Conservation (phyloP, 768 basidiomycete genomes). For the Termitomyces sp. region DNA sequence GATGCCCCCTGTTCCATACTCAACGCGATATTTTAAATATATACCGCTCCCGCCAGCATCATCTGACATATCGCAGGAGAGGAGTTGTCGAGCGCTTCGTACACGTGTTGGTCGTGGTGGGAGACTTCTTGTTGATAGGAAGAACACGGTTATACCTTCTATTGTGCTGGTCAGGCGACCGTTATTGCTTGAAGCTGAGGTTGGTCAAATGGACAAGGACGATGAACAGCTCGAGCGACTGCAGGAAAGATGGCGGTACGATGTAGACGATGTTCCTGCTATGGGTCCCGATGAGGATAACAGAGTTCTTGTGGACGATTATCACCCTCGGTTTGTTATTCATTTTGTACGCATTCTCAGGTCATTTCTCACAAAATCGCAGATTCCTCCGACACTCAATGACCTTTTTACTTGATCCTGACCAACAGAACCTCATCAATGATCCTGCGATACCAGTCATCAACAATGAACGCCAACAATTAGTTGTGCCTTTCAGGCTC, state of each 20-base stretch:
- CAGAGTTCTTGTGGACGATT: neutral
- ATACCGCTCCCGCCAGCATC: neutral
- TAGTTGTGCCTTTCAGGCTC: neutral
- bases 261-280: neutral
- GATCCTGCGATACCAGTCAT: neutral
- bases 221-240: neutral
- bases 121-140: constrained; percentile 71
- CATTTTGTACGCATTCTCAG: neutral
- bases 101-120: constrained; percentile 82
- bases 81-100: constrained; percentile 50
- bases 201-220: neutral
- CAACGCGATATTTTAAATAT: constrained; percentile 65
- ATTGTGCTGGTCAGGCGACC: neutral
- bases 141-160: constrained; percentile 31
- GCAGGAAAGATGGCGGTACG: neutral
- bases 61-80: constrained; percentile 20
- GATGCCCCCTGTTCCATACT: constrained; percentile 48
- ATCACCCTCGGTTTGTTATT: neutral
- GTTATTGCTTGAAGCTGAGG: neutral
- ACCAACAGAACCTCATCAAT: neutral
- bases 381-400: constrained; percentile 2
- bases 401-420: neutral
- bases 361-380: neutral
- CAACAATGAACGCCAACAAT: neutral
- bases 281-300: neutral